A percentile compares a stretch with the other conserved stretches of the same genome.
Evolutionary conservation across 257 asterid genomes (phyloP).

Genomic region (Coffea canephora): DNA sequence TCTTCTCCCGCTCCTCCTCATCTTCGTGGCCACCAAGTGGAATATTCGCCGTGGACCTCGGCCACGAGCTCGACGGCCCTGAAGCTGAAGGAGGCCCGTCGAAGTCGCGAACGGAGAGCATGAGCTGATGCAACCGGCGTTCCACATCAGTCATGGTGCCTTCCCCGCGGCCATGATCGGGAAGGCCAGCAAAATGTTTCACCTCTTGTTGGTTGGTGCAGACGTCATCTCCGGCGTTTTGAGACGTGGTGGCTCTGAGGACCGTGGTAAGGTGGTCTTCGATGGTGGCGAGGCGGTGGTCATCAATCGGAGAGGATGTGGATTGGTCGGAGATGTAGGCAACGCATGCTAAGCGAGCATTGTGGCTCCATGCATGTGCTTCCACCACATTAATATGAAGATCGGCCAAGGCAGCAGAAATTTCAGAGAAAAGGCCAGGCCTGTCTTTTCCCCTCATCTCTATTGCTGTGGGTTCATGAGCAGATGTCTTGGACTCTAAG

Average conservation of each 20-base stretch:
- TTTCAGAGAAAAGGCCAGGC: slow-evolving; percentile 75
- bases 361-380: slow-evolving; percentile 86
- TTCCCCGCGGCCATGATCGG: slow-evolving; percentile 29
- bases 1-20: slow-evolving; percentile 34
- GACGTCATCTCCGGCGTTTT: slow-evolving; percentile 24
- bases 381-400: slow-evolving; percentile 64
- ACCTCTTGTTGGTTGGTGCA: slow-evolving; percentile 37
- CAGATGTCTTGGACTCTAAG: slow-evolving; percentile 19
- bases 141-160: slow-evolving; percentile 55
- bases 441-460: slow-evolving; percentile 78
- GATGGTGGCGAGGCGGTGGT: slow-evolving; percentile 52
- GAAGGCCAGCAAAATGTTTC: slow-evolving; percentile 53
- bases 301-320: slow-evolving; percentile 44
- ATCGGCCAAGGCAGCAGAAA: slow-evolving; percentile 74
- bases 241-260: slow-evolving; percentile 50
- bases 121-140: slow-evolving; percentile 70
- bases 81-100: slow-evolving; percentile 29
- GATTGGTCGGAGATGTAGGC: slow-evolving; percentile 57
- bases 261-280: slow-evolving; percentile 66
- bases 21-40: slow-evolving; percentile 15
- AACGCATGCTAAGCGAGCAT: slow-evolving; percentile 62
- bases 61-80: background rate
- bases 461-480: slow-evolving; percentile 46
- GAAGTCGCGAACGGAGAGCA: slow-evolving; percentile 58
- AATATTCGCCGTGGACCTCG: background rate